Evolutionary conservation across 306 rosid species (phyloP).

Genomic region (Trifolium subterraneum): DNA sequence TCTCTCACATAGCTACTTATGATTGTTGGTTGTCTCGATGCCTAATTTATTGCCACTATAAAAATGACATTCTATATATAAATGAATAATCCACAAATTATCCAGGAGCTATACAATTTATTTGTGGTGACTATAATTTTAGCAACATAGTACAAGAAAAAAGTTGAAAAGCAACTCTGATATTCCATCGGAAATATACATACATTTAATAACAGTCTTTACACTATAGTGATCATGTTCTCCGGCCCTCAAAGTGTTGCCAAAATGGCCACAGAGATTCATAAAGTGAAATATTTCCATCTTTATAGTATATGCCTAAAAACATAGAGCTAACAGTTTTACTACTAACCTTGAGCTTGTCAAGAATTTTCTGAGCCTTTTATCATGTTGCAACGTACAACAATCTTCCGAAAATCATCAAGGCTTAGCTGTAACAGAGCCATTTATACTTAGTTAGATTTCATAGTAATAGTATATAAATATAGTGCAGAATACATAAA

Average conservation of each 20-base stretch:
- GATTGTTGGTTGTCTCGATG: neutral
- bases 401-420: slow-evolving; percentile 81
- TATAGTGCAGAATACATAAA: neutral
- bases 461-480: neutral
- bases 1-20: neutral
- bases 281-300: neutral
- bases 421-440: slow-evolving; percentile 65
- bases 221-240: neutral
- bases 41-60: neutral
- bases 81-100: too few species aligned
- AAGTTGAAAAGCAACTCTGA: too few species aligned
- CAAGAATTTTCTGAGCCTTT: slow-evolving; percentile 52
- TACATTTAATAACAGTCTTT: neutral
- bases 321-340: neutral
- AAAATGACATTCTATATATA: neutral
- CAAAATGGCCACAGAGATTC: neutral
- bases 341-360: slow-evolving; percentile 29
- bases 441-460: neutral
- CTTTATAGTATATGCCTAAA: neutral
- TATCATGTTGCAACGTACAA: slow-evolving; percentile 79
- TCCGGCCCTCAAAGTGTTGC: neutral
- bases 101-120: too few species aligned
- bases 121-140: neutral
- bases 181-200: too few species aligned
- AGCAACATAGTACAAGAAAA: neutral